Evolutionary conservation across 2,329 filamentous ascomycete genomes (phyloP).

Genomic region (Botryotinia calthae): DNA sequence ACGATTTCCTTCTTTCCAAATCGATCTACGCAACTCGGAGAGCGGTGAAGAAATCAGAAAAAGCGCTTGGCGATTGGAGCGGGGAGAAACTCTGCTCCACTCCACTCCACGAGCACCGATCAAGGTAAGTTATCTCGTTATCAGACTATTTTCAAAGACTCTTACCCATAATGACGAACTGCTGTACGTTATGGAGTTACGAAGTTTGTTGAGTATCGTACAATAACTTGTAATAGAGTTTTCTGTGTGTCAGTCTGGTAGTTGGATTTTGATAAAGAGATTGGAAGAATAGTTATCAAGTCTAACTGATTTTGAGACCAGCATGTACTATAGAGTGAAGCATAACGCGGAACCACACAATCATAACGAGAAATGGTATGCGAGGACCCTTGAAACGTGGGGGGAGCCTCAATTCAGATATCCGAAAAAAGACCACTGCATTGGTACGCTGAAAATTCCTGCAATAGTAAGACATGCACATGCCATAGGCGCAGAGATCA

Average conservation of each 20-base stretch:
- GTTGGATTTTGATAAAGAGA: background rate
- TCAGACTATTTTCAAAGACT: background rate
- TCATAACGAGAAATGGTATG: background rate
- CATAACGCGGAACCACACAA: background rate
- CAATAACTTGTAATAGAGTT: background rate
- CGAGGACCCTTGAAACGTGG: background rate
- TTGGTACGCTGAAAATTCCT: background rate
- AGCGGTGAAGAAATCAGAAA: constrained; percentile 11
- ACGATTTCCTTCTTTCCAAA: background rate
- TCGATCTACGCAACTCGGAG: constrained; percentile 9
- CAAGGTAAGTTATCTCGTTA: background rate
- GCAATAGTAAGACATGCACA: background rate
- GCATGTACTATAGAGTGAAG: background rate
- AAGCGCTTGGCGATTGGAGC: constrained; percentile 11
- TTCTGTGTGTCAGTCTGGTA: background rate
- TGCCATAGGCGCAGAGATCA: constrained; percentile 2
- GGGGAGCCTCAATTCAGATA: constrained; percentile 6
- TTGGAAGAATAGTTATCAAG: background rate
- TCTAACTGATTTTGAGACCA: background rate
- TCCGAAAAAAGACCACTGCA: background rate
- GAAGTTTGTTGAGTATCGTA: background rate
- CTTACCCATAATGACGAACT: constrained; percentile 1
- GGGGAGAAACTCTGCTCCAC: constrained; percentile 7
- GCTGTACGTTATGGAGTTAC: constrained; percentile 4
- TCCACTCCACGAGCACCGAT: constrained; percentile 2